Conservation (phyloP, 1,139 yeast species). For the Nakaseomyces glabratus region DNA sequence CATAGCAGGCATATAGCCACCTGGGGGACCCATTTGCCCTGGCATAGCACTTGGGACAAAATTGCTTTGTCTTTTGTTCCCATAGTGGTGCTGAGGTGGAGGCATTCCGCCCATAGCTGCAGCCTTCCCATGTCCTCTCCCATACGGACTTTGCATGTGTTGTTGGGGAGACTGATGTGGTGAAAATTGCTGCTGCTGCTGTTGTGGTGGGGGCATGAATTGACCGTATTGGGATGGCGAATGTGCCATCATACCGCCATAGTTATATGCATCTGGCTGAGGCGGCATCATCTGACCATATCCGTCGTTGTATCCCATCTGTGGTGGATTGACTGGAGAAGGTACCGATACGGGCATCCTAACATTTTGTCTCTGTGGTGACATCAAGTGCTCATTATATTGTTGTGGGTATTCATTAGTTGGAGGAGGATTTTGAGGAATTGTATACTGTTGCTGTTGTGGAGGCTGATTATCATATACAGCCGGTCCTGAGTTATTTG, state of each 20-base stretch:
- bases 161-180: no score
- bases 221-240: constrained; percentile 5
- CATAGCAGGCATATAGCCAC: constrained; percentile 10
- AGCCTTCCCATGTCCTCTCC: no score
- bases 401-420: no score
- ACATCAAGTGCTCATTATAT: background rate
- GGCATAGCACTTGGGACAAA: background rate
- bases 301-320: constrained; percentile 2
- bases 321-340: no score
- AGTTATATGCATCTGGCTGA: background rate
- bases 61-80: constrained; percentile 5
- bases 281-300: constrained; percentile 5
- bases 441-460: no score
- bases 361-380: constrained; percentile 1
- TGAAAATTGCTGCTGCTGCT: background rate
- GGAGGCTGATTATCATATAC: no score
- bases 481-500: no score
- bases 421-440: no score
- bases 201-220: constrained; percentile 4
- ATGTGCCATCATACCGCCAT: background rate
- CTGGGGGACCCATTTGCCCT: no score
- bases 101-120: no score
- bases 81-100: constrained; percentile 3
- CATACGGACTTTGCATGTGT: no score
- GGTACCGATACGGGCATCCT: no score